Evolutionary conservation across 805 yeast genomes (phyloP).

Genomic region (Wickerhamiella parazyma): DNA sequence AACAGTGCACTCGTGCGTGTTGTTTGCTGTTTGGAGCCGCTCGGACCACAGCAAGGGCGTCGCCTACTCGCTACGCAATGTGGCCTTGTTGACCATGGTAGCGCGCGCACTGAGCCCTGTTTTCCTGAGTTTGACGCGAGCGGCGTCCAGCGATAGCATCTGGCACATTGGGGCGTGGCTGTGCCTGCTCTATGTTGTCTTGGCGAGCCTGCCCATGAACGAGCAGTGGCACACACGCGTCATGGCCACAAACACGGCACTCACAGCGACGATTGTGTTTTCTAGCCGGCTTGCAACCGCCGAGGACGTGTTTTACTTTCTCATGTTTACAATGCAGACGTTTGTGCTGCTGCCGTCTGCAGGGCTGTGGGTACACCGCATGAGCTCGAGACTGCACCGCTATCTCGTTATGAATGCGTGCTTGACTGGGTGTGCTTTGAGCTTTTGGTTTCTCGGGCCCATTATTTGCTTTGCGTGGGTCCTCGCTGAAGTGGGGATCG

Average conservation of each 20-base stretch:
- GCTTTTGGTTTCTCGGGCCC: neutral
- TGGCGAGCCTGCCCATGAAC: constrained; percentile 51
- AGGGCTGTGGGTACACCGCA: constrained; percentile 42
- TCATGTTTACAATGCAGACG: constrained; percentile 55
- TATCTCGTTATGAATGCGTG: constrained; percentile 17
- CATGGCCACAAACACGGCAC: constrained; percentile 65
- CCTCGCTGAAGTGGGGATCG: constrained; percentile 27
- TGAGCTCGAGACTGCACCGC: constrained; percentile 21
- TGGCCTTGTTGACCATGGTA: constrained; percentile 52
- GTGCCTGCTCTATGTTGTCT: constrained; percentile 51
- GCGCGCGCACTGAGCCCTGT: constrained; percentile 78
- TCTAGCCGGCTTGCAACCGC: constrained; percentile 77
- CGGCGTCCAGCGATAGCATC: constrained; percentile 86
- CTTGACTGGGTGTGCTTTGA: constrained; percentile 3
- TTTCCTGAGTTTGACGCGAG: constrained; percentile 69
- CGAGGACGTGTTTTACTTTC: constrained; percentile 68
- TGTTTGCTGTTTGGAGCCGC: constrained; percentile 22
- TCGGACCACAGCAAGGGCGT: constrained; percentile 2
- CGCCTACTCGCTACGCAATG: constrained; percentile 40
- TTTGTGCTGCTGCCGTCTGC: constrained; percentile 63
- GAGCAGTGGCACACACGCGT: constrained; percentile 32
- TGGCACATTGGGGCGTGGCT: constrained; percentile 86
- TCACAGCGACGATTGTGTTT: constrained; percentile 75
- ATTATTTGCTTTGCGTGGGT: constrained; percentile 33
- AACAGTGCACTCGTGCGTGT: constrained; percentile 5